Evolutionary conservation across 1,284 basidiomycete genomes (phyloP), one percentile per base, ranked within the genome.

Genomic region (Prillingera fragicola): DNA sequence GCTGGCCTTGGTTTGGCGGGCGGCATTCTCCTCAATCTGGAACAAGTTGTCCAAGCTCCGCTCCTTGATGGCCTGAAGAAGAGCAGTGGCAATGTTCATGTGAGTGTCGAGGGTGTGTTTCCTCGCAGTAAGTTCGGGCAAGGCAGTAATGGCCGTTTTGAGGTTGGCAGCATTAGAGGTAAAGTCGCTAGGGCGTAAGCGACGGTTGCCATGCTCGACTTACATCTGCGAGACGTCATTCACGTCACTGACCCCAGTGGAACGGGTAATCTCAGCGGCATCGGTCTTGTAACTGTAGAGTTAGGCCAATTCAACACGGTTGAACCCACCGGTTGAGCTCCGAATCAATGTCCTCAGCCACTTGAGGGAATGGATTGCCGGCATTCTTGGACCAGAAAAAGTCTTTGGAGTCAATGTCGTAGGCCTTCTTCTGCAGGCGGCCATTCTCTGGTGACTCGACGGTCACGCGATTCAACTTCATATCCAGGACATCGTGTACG

Each of bases 381-480:
- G 91, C 89, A 63, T 98, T 96, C 71, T 89, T 90, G 8, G 84
- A 84, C 95, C 95, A 99, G 76, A 99, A 99, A 70, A 95, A 99
- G 71, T 99, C 95, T 62, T 96, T 96, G 12, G 87, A 83, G 70
- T 98, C 94, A 29, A 99, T 82, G 69, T 99, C 95, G 63, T 97
- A 97, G 0, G 86, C 83, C 54, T 85, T 85, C 66, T 91, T 94
- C 65, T 83, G 80, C 15, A 84, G 77, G 36, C 73, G 70, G 24
- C 76, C 76, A 47, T 69, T 72, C 49, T 78, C 77, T n/a, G 75
- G 75, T 13, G 75, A 70, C 72, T 77, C 73, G 18, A 98, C 83
- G 1, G 88, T 83, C 14, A 98, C 92, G 10, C 94, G 83, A 70
- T 98, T 98, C 14, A 99, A 79, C 69, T 90, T 94, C 77, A 98